phyloP scores from a whole-genome alignment of 441 rosid genomes.

The Biscutella auriculata region DNA sequence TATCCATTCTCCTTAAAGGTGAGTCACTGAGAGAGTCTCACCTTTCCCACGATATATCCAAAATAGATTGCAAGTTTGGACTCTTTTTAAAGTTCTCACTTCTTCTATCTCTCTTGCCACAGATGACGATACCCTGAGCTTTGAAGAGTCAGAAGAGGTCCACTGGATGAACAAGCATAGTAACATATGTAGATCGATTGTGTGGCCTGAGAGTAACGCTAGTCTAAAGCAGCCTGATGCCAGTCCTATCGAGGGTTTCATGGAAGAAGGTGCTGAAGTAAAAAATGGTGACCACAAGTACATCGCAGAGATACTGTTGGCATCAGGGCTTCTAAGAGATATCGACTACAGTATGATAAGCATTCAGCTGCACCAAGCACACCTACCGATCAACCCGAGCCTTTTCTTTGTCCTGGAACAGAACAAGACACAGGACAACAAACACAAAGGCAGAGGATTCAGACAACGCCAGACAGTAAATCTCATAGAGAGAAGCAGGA shows the following conservation, averaged over 20 bases:
- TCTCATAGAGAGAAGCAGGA: conserved; percentile 30
- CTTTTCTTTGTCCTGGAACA: conserved; percentile 58
- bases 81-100: conserved; percentile 1
- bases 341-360: conserved; percentile 32
- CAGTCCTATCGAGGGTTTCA: conserved; percentile 17
- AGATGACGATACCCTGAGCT: conserved; percentile 36
- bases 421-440: conserved; percentile 30
- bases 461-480: conserved; percentile 21
- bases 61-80: conserved; percentile 2
- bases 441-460: conserved; percentile 15
- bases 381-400: conserved; percentile 44
- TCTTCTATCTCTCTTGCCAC: conserved; percentile 21
- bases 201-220: conserved; percentile 28
- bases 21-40: conserved; percentile 3
- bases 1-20: conserved; percentile 58
- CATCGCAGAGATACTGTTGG: conserved; percentile 53
- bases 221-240: conserved; percentile 23
- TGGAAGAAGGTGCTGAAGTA: conserved; percentile 21
- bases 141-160: conserved; percentile 19
- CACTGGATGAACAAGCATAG: conserved; percentile 31
- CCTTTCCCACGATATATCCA: neutral
- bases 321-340: conserved; percentile 52
- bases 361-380: conserved; percentile 42
- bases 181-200: conserved; percentile 25
- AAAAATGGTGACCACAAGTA: conserved; percentile 54